These are phyloP conservation scores for Seiridium cupressi DNA, from an alignment of 2,329 filamentous ascomycete genomes.

Conservation along the genomic window DNA sequence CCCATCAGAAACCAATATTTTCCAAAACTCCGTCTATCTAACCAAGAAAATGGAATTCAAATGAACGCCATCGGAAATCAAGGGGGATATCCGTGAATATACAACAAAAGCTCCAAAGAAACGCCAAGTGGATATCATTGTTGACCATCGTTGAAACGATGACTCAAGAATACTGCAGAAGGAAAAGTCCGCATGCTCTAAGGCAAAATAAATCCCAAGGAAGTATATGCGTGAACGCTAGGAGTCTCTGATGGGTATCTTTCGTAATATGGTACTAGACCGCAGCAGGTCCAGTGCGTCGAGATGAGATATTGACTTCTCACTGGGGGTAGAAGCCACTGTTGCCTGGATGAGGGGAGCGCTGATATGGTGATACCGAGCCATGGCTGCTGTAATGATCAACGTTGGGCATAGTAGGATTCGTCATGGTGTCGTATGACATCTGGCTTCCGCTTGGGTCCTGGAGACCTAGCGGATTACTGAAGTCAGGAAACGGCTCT, in stretches of 20 bases:
- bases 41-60: not conserved
- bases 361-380: conserved; percentile 40
- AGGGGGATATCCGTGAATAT: not conserved
- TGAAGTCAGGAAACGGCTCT: conserved; percentile 35
- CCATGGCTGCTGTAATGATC: conserved; percentile 38
- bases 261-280: too few relatives aligned
- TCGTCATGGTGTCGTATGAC: conserved; percentile 30
- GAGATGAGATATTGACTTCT: conserved; percentile 5
- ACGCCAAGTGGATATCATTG: not conserved
- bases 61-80: not conserved
- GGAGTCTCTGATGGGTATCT: too few relatives aligned
- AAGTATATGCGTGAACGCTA: too few relatives aligned
- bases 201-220: too few relatives aligned
- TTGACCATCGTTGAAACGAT: not conserved
- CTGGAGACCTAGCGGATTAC: conserved; percentile 35
- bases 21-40: not conserved
- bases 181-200: too few relatives aligned
- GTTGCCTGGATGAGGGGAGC: conserved; percentile 38
- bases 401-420: conserved; percentile 25
- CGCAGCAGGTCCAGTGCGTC: conserved; percentile 6
- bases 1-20: not conserved
- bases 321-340: conserved; percentile 29
- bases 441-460: conserved; percentile 24
- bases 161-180: not conserved
- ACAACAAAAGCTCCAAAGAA: not conserved